A percentile compares a stretch with the other conserved stretches of the same genome.
These are phyloP conservation scores for slime mould (Dictyostelium discoideum) DNA, from an alignment of 78 protist genomes.

Conservation along the genomic window DNA sequence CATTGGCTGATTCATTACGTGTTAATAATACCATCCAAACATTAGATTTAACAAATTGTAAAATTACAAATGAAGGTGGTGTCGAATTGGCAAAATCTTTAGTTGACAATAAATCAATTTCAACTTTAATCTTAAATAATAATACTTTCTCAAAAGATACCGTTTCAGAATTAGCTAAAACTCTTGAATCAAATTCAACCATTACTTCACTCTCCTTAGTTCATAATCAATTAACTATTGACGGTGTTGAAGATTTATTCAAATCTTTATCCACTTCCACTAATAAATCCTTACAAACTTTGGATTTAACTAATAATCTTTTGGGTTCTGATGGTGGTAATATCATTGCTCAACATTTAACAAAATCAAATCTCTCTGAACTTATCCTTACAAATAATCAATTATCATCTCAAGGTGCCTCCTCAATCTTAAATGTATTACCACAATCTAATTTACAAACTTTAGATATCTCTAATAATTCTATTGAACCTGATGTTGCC, in stretches of 20 bases:
- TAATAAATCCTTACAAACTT: not conserved
- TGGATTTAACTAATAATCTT: constrained; percentile 43
- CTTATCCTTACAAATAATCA: constrained; percentile 27
- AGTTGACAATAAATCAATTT: not conserved
- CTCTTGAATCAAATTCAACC: not conserved
- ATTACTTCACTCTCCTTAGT: not conserved
- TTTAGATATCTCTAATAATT: constrained; percentile 52
- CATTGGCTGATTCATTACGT: constrained; percentile 28
- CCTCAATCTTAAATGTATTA: not conserved
- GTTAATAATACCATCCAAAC: not conserved
- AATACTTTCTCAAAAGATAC: not conserved
- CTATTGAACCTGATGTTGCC: not conserved
- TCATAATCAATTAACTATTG: not conserved
- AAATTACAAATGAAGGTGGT: constrained; percentile 52
- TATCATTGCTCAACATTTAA: constrained; percentile 18
- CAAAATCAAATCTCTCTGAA: not conserved
- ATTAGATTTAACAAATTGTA: constrained; percentile 62
- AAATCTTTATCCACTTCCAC: not conserved
- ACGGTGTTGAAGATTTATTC: constrained; percentile 16
- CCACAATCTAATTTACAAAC: not conserved
- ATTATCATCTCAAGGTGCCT: constrained; percentile 13
- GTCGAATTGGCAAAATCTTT: constrained; percentile 39
- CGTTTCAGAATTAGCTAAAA: not conserved
- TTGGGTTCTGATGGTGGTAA: constrained; percentile 44
- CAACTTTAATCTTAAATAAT: constrained; percentile 30